Percentiles rank a stretch among this genome's conserved stretches.
These are phyloP conservation scores for Phialophora verrucosa DNA, from an alignment of 2,329 filamentous ascomycete species.

Conservation along the genomic window DNA sequence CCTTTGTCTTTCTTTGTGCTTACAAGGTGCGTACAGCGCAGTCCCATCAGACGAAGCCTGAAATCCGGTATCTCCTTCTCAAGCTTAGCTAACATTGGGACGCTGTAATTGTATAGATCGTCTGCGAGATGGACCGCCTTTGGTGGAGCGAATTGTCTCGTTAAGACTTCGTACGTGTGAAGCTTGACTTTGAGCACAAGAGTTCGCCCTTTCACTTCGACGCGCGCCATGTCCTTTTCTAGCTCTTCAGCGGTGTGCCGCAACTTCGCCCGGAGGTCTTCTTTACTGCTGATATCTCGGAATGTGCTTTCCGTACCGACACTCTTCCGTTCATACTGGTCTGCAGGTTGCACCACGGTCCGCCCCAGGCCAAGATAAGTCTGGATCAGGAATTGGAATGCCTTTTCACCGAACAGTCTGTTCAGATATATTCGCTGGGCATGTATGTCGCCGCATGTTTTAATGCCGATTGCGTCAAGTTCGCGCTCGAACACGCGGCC, in stretches of 20 bases:
- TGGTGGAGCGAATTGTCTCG: slow-evolving; percentile 76
- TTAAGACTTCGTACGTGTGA: slow-evolving; percentile 90
- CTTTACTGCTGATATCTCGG: slow-evolving; percentile 72
- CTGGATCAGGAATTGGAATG: slow-evolving; percentile 81
- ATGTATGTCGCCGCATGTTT: slow-evolving; percentile 88
- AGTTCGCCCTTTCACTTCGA: slow-evolving; percentile 87
- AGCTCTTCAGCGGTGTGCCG: slow-evolving; percentile 81
- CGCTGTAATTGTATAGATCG: slow-evolving; percentile 79
- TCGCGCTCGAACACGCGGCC: slow-evolving; percentile 92
- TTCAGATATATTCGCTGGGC: slow-evolving; percentile 73
- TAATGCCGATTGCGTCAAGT: slow-evolving; percentile 82
- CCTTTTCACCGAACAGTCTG: slow-evolving; percentile 87
- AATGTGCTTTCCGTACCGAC: slow-evolving; percentile 95
- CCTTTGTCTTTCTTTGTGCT: slow-evolving; percentile 83
- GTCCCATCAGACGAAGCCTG: slow-evolving; percentile 82
- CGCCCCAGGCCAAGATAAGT: slow-evolving; percentile 86
- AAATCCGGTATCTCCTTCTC: slow-evolving; percentile 81
- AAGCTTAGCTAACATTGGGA: slow-evolving; percentile 83
- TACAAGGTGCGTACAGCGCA: slow-evolving; percentile 85
- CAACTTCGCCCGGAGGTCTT: slow-evolving; percentile 75
- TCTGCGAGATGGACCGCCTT: slow-evolving; percentile 74
- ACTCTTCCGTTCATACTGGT: slow-evolving; percentile 89
- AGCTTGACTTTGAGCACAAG: slow-evolving; percentile 91
- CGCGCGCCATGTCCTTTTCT: slow-evolving; percentile 79
- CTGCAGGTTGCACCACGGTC: slow-evolving; percentile 82